phyloP scores from a whole-genome alignment of 495 filamentous ascomycete genomes.

The Hypomontagnella monticulosa region DNA sequence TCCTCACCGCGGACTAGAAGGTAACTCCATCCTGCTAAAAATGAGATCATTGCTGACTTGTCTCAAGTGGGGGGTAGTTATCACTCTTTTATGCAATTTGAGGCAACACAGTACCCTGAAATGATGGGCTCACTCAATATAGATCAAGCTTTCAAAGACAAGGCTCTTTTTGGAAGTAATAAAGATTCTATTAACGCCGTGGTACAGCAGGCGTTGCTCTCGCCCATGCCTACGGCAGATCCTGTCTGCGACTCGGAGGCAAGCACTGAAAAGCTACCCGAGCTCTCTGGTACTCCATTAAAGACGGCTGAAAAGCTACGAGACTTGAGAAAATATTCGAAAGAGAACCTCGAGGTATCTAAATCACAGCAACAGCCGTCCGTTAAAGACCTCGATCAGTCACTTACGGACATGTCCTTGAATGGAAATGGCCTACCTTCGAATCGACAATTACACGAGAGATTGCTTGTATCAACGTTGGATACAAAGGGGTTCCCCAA shows the following conservation, averaged over 20 bases:
- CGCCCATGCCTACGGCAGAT: conserved; percentile 31
- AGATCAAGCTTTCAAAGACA: conserved; percentile 52
- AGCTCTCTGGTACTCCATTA: conserved; percentile 42
- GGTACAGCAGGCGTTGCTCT: conserved; percentile 49
- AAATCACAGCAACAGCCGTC: conserved; percentile 12
- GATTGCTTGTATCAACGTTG: conserved; percentile 60
- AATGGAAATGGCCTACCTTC: conserved; percentile 40
- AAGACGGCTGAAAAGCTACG: conserved; percentile 53
- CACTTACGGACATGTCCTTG: conserved; percentile 10
- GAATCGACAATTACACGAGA: conserved; percentile 56
- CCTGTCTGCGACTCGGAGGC: conserved; percentile 43
- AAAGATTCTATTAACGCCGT: conserved; percentile 45
- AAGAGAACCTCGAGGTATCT: conserved; percentile 20
- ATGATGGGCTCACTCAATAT: conserved; percentile 57
- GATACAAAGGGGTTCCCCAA: conserved; percentile 47
- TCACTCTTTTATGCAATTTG: conserved; percentile 57
- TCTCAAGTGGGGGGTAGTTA: conserved; percentile 54
- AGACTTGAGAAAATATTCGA: conserved; percentile 47
- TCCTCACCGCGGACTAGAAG: conserved; percentile 57
- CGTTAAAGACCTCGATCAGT: conserved; percentile 8
- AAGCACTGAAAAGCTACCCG: conserved; percentile 34
- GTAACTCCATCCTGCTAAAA: conserved; percentile 34
- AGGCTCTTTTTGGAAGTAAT: conserved; percentile 56
- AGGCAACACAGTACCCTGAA: conserved; percentile 51
- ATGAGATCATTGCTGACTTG: conserved; percentile 21